A percentile compares a stretch with the other conserved stretches of the same genome.
These are phyloP conservation scores for Mucor saturninus DNA, from an alignment of 371 early-diverging fungal genomes.

Conservation along the genomic window DNA sequence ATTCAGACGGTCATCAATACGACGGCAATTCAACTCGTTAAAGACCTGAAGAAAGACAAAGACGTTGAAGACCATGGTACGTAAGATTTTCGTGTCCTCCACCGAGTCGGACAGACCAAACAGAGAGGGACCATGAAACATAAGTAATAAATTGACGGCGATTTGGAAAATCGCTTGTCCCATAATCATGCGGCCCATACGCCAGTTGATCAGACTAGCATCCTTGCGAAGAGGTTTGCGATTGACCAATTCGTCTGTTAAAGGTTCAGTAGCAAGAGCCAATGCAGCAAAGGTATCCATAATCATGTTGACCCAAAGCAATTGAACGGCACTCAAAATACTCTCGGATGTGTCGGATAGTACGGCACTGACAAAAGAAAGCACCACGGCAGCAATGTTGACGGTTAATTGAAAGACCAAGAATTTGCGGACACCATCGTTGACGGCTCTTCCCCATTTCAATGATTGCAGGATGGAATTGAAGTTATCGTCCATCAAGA, in stretches of 20 bases:
- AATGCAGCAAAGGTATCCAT: constrained; percentile 2
- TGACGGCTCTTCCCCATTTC: background rate
- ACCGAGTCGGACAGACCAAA: background rate
- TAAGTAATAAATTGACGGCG: background rate
- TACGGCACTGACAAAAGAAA: background rate
- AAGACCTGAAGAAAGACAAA: constrained; percentile 1
- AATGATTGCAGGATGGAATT: background rate
- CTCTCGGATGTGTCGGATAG: background rate
- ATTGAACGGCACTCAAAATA: constrained; percentile 1
- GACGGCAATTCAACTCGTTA: background rate
- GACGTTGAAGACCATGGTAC: background rate
- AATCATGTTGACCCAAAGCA: constrained; percentile 1
- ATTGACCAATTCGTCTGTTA: background rate
- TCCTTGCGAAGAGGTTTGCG: background rate
- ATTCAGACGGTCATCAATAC: background rate
- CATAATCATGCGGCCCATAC: background rate
- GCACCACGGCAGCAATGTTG: background rate
- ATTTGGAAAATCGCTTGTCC: background rate
- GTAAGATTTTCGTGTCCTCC: background rate
- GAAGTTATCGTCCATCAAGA: constrained; percentile 6
- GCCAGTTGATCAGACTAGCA: background rate
- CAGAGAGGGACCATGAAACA: background rate
- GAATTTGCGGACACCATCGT: constrained; percentile 3
- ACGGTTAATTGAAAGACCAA: constrained; percentile 1
- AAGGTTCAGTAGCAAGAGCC: constrained; percentile 2